Evolutionary conservation across 371 early-diverging fungal genomes (phyloP), one percentile per base, ranked within the genome.

Genomic region (Saksenaea vasiformis): DNA sequence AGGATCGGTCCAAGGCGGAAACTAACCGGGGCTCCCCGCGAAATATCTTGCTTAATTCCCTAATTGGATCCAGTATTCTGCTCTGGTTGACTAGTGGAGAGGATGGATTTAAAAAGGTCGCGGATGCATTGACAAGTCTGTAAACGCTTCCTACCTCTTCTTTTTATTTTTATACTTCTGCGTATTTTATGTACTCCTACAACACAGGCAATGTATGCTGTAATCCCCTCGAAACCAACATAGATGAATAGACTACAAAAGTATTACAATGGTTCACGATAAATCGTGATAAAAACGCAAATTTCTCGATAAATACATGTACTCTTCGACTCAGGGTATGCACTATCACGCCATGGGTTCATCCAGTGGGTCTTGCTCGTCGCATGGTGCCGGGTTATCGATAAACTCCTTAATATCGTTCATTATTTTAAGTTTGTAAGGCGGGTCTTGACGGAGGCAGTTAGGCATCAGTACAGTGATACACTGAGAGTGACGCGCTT

Each of bases 381-480:
- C 24, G 26, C 22, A 17, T 10, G 51, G 11, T 39, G 39, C 1
- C 3, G 39, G 71, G 24, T 66, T 39, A 68, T 79, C 74, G 39
- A 78, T 68, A 57, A 82, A 82, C 28, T 77, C 79, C 61, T 74
- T 66, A 31, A 82, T 70, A 64, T 82, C 82, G 54, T 73, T 63
- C 44, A 72, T 58, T 11, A 82, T 58, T 31, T 31, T 31, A 22
- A 72, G 64, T 43, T 74, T 73, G 17, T 62, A 43, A 36, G 74
- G 61, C 13, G 63, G 65, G 24, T 64, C 63, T 61, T 57, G 61
- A n/a, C 63, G 43, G 47, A 82, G 62, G 9, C 69, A 27, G 47
- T 66, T 74, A 1, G 70, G 68, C 82, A 82, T 82, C 0, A 82
- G 55, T 0, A 72, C 82, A 57, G 70, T 71, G 14, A 82, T 72